These are phyloP conservation scores for Galerina sulciceps DNA, from an alignment of 768 basidiomycete species.

Conservation along the genomic window DNA sequence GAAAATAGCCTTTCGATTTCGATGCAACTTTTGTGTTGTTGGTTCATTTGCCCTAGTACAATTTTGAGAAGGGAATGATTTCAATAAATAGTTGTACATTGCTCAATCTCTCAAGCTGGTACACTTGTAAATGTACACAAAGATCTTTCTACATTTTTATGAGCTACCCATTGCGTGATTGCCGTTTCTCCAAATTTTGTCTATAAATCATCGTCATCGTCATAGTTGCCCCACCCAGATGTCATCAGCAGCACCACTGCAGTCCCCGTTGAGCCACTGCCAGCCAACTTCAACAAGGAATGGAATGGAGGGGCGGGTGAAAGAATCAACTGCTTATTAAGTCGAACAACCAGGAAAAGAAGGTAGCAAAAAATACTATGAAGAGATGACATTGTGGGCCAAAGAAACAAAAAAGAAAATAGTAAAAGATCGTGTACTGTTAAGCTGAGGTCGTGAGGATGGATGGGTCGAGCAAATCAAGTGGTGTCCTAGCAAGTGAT, in stretches of 20 bases:
- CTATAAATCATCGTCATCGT: no score
- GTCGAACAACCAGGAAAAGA: conserved; percentile 1
- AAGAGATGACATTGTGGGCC: background rate
- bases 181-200: no score
- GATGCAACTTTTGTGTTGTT: no score
- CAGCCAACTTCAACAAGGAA: background rate
- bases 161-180: no score
- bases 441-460: background rate
- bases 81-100: no score
- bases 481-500: background rate
- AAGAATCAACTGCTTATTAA: background rate
- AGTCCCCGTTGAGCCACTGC: background rate
- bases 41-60: no score
- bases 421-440: background rate
- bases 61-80: no score
- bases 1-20: conserved; percentile 13
- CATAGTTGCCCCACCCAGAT: no score
- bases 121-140: no score
- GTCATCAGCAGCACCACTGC: no score
- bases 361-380: background rate
- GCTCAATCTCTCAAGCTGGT: no score
- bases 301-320: background rate
- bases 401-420: background rate
- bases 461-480: background rate
- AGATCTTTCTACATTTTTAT: no score